A percentile compares a stretch with the other conserved stretches of the same genome.
Conservation (phyloP, 495 filamentous ascomycete genomes). For the Lasiosphaeris hirsuta region DNA sequence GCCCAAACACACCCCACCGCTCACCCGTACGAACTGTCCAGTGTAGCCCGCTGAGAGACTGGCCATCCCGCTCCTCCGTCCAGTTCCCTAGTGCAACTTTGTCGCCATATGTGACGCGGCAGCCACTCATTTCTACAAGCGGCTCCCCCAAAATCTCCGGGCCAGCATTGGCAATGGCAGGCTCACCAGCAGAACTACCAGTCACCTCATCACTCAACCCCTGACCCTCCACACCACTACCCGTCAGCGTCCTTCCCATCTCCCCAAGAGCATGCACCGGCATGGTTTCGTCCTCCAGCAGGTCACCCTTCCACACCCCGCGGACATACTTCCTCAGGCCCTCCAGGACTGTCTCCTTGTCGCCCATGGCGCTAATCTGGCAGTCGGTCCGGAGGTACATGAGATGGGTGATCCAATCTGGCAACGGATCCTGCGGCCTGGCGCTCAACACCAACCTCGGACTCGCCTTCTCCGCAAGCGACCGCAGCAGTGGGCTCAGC, state of each 20-base stretch:
- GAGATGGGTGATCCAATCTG: conserved; percentile 85
- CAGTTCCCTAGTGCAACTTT: conserved; percentile 76
- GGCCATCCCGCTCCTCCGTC: conserved; percentile 53
- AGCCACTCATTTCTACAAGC: conserved; percentile 81
- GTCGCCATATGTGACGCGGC: conserved; percentile 73
- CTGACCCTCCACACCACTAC: conserved; percentile 40
- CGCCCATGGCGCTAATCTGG: conserved; percentile 54
- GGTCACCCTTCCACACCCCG: conserved; percentile 33
- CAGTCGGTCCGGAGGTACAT: conserved; percentile 62
- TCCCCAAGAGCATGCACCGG: conserved; percentile 49
- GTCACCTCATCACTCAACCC: conserved; percentile 23
- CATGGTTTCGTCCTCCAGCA: conserved; percentile 34
- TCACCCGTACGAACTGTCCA: conserved; percentile 83
- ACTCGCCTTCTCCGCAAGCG: conserved; percentile 57
- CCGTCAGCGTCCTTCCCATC: conserved; percentile 46
- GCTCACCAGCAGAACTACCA: not conserved
- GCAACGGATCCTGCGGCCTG: conserved; percentile 79
- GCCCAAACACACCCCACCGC: conserved; percentile 86
- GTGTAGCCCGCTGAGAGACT: conserved; percentile 57
- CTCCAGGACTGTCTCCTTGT: conserved; percentile 51
- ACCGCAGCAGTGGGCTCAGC: conserved; percentile 65
- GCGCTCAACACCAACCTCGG: conserved; percentile 74
- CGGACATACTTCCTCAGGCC: conserved; percentile 43
- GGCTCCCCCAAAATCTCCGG: conserved; percentile 45
- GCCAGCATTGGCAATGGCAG: not conserved